phyloP scores from a whole-genome alignment of 2,329 filamentous ascomycete genomes.

The Didymella keratinophila region DNA sequence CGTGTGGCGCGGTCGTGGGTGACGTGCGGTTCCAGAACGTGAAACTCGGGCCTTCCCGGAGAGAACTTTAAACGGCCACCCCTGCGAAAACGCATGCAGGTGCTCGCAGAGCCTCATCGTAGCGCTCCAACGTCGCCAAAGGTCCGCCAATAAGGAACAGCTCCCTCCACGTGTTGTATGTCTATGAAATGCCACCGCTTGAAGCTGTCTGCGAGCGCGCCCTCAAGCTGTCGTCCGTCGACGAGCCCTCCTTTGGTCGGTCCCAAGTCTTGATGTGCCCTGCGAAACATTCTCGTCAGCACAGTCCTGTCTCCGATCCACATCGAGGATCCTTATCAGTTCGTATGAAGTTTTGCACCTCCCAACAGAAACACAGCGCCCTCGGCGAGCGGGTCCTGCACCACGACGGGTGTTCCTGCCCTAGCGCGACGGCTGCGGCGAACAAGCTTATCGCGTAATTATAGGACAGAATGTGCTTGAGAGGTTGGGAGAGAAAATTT shows the following conservation, averaged over 20 bases:
- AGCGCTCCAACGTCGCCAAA: constrained; percentile 5
- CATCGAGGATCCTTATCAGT: constrained; percentile 18
- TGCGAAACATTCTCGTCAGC: constrained; percentile 49
- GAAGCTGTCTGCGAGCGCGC: constrained; percentile 22
- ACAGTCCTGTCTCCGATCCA: constrained; percentile 28
- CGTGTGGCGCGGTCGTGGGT: constrained; percentile 13
- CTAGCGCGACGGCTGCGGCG: constrained; percentile 18
- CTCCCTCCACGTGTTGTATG: constrained; percentile 7
- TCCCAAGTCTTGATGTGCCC: constrained; percentile 80
- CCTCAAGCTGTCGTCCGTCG: constrained; percentile 43
- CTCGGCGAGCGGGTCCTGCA: constrained; percentile 21
- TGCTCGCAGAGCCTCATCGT: constrained; percentile 23
- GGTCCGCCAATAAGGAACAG: constrained; percentile 10
- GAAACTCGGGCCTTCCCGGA: constrained; percentile 20
- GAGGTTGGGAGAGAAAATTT: constrained; percentile 21
- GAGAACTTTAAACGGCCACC: constrained; percentile 7
- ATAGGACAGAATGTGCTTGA: constrained; percentile 12
- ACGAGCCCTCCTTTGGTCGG: constrained; percentile 62
- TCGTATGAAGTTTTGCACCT: constrained; percentile 19
- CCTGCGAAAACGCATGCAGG: constrained; percentile 16
- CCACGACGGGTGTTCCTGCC: constrained; percentile 20
- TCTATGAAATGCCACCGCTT: constrained; percentile 12
- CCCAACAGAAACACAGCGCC: constrained; percentile 23
- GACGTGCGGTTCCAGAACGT: constrained; percentile 17
- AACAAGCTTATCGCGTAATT: constrained; percentile 18